phyloP scores from a whole-genome alignment of 2,329 filamentous ascomycete genomes.

The Knufia fluminis region DNA sequence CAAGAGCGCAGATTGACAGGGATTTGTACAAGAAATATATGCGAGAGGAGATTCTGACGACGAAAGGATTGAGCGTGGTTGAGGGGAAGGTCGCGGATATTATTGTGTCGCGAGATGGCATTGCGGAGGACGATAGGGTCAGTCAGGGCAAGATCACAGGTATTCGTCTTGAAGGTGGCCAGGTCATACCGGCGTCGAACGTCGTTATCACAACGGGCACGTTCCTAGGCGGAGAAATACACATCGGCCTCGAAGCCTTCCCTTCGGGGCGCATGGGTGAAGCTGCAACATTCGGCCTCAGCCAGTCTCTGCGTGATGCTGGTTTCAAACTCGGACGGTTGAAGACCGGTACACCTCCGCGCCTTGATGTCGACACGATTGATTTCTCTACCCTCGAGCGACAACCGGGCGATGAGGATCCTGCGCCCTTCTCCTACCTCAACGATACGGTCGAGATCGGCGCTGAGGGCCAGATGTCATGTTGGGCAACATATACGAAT shows the following conservation, averaged over 20 bases:
- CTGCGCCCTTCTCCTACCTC: conserved; percentile 83
- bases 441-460: conserved; percentile 65
- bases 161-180: conserved; percentile 76
- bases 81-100: conserved; percentile 90
- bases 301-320: conserved; percentile 77
- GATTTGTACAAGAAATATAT: conserved; percentile 82
- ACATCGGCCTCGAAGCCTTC: conserved; percentile 76
- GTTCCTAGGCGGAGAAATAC: conserved; percentile 90
- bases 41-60: conserved; percentile 71
- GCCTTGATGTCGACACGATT: conserved; percentile 73
- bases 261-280: conserved; percentile 90
- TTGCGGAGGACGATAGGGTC: conserved; percentile 35
- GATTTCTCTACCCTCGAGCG: conserved; percentile 62
- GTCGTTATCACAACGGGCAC: conserved; percentile 96
- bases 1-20: conserved; percentile 90
- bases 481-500: conserved; percentile 82
- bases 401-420: conserved; percentile 76
- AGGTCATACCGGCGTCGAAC: conserved; percentile 66
- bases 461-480: conserved; percentile 66
- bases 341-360: conserved; percentile 92
- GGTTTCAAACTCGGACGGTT: conserved; percentile 82
- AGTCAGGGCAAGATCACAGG: conserved; percentile 68
- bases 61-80: conserved; percentile 70
- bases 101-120: conserved; percentile 53
- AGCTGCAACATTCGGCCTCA: conserved; percentile 82